phyloP scores from a whole-genome alignment of 352 stramenopile genomes.

The Globisporangium splendens region DNA sequence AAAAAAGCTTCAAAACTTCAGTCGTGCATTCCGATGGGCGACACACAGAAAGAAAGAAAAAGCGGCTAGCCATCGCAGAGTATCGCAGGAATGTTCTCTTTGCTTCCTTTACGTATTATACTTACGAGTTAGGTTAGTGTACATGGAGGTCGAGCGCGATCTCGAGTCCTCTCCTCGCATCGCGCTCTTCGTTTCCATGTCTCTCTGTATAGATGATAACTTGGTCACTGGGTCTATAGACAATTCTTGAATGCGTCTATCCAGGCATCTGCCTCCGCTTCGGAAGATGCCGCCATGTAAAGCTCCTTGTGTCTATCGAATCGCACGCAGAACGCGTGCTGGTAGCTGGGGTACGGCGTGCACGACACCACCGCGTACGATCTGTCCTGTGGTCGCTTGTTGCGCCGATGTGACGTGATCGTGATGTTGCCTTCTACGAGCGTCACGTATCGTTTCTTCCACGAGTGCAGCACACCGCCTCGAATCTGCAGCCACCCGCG shows the following conservation, averaged over 20 bases:
- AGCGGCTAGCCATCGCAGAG: no score
- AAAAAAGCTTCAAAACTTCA: no score
- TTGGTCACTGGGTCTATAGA: conserved; percentile 6
- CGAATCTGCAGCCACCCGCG: conserved; percentile 48
- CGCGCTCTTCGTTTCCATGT: neutral
- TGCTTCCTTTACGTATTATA: no score
- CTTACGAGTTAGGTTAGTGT: no score
- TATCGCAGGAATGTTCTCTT: no score
- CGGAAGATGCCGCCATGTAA: conserved; percentile 37
- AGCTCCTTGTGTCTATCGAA: conserved; percentile 56
- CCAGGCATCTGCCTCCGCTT: conserved; percentile 47
- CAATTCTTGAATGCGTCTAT: conserved; percentile 45
- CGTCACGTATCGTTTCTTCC: conserved; percentile 57
- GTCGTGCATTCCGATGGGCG: no score
- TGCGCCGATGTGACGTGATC: conserved; percentile 28
- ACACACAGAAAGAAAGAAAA: no score
- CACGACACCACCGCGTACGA: conserved; percentile 45
- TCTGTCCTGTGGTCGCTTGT: conserved; percentile 32
- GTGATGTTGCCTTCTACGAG: conserved; percentile 42
- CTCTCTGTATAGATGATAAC: neutral
- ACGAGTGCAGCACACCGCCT: conserved; percentile 29
- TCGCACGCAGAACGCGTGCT: conserved; percentile 43
- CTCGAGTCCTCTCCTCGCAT: neutral
- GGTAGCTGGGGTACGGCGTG: conserved; percentile 32
- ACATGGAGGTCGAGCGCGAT: no score